These are phyloP conservation scores for Saturnispora sekii DNA, from an alignment of 805 yeast genomes.

Conservation along the genomic window DNA sequence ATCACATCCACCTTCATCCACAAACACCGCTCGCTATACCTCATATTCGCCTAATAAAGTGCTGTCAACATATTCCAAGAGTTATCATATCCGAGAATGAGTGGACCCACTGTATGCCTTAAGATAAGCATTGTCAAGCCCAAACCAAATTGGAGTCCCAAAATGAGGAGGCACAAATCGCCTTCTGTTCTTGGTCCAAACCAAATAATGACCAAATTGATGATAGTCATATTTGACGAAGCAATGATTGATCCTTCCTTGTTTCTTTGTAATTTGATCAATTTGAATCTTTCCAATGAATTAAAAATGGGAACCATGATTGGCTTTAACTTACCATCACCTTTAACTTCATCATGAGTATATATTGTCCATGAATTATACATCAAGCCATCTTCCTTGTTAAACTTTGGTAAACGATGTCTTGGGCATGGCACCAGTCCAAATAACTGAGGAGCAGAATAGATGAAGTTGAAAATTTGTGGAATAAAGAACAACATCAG, in stretches of 20 bases:
- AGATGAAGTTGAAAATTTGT: slow-evolving; percentile 81
- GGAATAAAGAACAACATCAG: slow-evolving; percentile 78
- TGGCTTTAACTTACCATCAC: slow-evolving; percentile 23
- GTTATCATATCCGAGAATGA: slow-evolving; percentile 86
- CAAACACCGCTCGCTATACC: background rate
- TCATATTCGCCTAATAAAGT: slow-evolving; percentile 12
- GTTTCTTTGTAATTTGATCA: slow-evolving; percentile 35
- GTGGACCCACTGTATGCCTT: slow-evolving; percentile 78
- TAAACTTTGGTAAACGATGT: slow-evolving; percentile 80
- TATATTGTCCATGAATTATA: slow-evolving; percentile 57
- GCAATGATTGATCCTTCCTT: slow-evolving; percentile 24
- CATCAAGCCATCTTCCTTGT: slow-evolving; percentile 57
- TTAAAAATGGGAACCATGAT: slow-evolving; percentile 30
- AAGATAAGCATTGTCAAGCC: slow-evolving; percentile 60
- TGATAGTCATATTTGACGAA: slow-evolving; percentile 78
- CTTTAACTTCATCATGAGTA: slow-evolving; percentile 22
- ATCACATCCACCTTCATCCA: too few relatives aligned
- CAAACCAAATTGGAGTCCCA: slow-evolving; percentile 51
- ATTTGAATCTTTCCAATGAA: slow-evolving; percentile 36
- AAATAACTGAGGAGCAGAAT: slow-evolving; percentile 88
- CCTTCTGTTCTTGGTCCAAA: slow-evolving; percentile 89
- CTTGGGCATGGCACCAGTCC: slow-evolving; percentile 88
- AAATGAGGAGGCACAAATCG: slow-evolving; percentile 47
- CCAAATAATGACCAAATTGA: slow-evolving; percentile 75
- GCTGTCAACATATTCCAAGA: slow-evolving; percentile 32